Percentiles rank a stretch among this genome's conserved stretches.
These are phyloP conservation scores for Podaxis carcinomalis DNA, from an alignment of 768 basidiomycete species.

Conservation along the genomic window DNA sequence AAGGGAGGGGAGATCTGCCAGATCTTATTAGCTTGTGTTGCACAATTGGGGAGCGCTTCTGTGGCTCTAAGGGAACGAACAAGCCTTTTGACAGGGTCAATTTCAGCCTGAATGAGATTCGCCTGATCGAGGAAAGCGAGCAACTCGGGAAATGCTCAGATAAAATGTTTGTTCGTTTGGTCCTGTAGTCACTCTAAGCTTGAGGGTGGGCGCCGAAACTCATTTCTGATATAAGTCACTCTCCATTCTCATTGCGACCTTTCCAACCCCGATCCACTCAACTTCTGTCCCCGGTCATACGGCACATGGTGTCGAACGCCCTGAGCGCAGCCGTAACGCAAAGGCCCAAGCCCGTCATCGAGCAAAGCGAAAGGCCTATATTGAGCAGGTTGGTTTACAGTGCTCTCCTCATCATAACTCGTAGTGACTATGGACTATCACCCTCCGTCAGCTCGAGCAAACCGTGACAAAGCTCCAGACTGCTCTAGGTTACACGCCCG, in stretches of 20 bases:
- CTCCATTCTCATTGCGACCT: slow-evolving; percentile 26
- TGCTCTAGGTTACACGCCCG: slow-evolving; percentile 65
- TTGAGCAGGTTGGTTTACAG: slow-evolving; percentile 63
- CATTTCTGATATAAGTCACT: slow-evolving; percentile 37
- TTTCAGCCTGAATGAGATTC: slow-evolving; percentile 15
- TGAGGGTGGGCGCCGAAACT: slow-evolving; percentile 31
- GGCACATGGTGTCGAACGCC: slow-evolving; percentile 52
- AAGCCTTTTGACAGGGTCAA: slow-evolving; percentile 30
- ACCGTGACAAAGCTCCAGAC: slow-evolving; percentile 84
- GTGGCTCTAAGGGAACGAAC: slow-evolving; percentile 16
- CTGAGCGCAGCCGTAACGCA: slow-evolving; percentile 83
- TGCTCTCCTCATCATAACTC: background rate
- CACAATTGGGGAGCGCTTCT: slow-evolving; percentile 6
- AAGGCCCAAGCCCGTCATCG: slow-evolving; percentile 88
- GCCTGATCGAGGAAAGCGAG: slow-evolving; percentile 47
- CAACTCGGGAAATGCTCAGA: slow-evolving; percentile 42
- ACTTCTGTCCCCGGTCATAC: slow-evolving; percentile 56
- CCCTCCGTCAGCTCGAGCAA: slow-evolving; percentile 60
- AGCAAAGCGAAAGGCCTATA: slow-evolving; percentile 90
- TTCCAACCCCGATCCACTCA: slow-evolving; percentile 51
- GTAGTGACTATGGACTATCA: background rate
- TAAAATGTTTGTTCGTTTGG: slow-evolving; percentile 21
- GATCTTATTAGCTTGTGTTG: background rate
- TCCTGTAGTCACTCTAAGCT: slow-evolving; percentile 13
- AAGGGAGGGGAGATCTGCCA: slow-evolving; percentile 8